Base-by-base conservation (phyloP, 1,284 basidiomycete species). In the Ceratobasidium sp. region DNA sequence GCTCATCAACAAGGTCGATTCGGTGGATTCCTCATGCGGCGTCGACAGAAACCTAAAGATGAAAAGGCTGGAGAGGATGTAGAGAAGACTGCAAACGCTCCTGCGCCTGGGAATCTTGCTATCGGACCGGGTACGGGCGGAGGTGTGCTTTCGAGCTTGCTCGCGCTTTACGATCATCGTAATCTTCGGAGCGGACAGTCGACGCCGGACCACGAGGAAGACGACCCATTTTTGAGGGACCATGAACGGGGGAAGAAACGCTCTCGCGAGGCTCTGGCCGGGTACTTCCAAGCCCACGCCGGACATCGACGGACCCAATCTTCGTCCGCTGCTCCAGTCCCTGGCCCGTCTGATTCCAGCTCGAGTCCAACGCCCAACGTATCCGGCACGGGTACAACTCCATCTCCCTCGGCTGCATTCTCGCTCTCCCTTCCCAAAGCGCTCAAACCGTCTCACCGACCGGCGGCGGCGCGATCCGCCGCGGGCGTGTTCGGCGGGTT, bases 401-500 rank as follows among this genome's bases (percentile, higher is more conserved):
- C 44, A 2, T 66, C 69, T 13, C 66, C 70, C 23, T 63, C 61
- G 7, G 69, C 63, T 20, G 63, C 44, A 67, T 63, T 64, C 28
- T 39, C 61, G 9, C 49, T 71, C 12, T 66, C 39, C 3, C 20
- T 58, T 23, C 64, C 56, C 9, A 67, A 69, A 40, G 58, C 49
- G 13, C 46, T 69, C n/a, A 75, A 75, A 26, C 71, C 71, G 2
- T 63, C 60, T 20, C 26, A 44, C n/a, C 83, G 86, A 15, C 92
- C 90, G 3, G 85, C 89, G 53, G 86, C 87, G 2, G 87, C 90
- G 10, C 85, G 88, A 64, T 90, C 86, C 78, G 89, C 87, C 7
- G 93, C 88, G 0, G 93, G 94, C 4, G 93, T 93, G 0, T 90
- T 94, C 81, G 94, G 93, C 13, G 89, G 92, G 7, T 88, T 95